Percentiles rank a stretch among this genome's conserved stretches.
Evolutionary conservation across 345 rosid genomes (phyloP).

Genomic region (Moricandia moricandioides): DNA sequence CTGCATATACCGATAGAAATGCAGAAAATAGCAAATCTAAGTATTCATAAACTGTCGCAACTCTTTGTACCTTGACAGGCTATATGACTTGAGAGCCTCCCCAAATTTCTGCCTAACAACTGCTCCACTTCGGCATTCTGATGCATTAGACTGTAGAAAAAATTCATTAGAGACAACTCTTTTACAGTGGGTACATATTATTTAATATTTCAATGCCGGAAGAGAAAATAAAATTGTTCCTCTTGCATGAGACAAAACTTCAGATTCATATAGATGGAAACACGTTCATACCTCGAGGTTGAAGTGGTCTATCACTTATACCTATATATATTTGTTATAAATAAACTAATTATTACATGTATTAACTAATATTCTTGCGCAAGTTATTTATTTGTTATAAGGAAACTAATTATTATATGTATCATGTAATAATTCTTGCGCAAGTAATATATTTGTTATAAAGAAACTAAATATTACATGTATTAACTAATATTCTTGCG

Average conservation of each 20-base stretch:
- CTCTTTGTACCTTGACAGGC: slow-evolving; percentile 58
- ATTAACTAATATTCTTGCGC: no score
- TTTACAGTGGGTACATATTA: not conserved
- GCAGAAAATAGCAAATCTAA: slow-evolving; percentile 14
- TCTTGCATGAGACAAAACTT: not conserved
- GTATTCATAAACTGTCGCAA: slow-evolving; percentile 21
- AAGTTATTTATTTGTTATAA: no score
- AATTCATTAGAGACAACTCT: slow-evolving; percentile 2
- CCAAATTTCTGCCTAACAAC: slow-evolving; percentile 79
- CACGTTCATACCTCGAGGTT: slow-evolving; percentile 60
- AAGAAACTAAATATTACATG: no score
- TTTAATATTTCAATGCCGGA: not conserved
- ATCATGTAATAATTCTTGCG: no score
- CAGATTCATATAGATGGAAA: slow-evolving; percentile 8
- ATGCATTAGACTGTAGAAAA: slow-evolving; percentile 64
- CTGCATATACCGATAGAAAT: slow-evolving; percentile 3
- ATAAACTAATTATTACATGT: no score
- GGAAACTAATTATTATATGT: no score
- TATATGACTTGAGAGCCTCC: slow-evolving; percentile 71
- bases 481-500: no score
- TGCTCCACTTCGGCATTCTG: slow-evolving; percentile 82
- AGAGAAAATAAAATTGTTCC: not conserved
- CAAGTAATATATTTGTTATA: no score
- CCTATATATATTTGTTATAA: no score
- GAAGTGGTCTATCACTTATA: no score